Percentiles rank a stretch among this genome's conserved stretches.
These are phyloP conservation scores for Aspergillus latus DNA, from an alignment of 2,329 filamentous ascomycete species.

Conservation along the genomic window DNA sequence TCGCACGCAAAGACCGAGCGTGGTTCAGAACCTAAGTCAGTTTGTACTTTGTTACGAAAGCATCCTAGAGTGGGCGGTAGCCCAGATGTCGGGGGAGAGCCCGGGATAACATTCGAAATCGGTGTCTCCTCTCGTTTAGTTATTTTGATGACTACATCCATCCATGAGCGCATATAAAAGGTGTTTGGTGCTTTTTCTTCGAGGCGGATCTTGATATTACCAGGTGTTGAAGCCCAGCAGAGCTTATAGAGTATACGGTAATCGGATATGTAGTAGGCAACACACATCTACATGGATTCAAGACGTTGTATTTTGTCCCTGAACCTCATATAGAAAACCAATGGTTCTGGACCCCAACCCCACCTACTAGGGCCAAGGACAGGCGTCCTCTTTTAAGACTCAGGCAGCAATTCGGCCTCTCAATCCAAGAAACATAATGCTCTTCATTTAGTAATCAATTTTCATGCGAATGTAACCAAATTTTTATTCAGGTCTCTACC, in stretches of 20 bases:
- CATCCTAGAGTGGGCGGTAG: slow-evolving; percentile 77
- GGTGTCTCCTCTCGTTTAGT: neutral
- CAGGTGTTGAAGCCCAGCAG: neutral
- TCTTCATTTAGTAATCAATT: no score
- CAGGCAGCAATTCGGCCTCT: no score
- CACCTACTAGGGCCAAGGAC: no score
- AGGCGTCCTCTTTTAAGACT: no score
- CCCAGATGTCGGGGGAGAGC: slow-evolving; percentile 18
- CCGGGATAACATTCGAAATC: neutral
- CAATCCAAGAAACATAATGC: no score
- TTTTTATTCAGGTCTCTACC: slow-evolving; percentile 1
- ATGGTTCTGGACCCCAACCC: neutral
- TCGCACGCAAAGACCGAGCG: slow-evolving; percentile 81
- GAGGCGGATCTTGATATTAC: neutral
- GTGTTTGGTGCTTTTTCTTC: slow-evolving; percentile 12
- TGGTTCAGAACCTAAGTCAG: slow-evolving; percentile 93
- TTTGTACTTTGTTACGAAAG: slow-evolving; percentile 97
- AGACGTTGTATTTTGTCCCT: no score
- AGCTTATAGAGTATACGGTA: neutral
- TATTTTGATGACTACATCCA: slow-evolving; percentile 8
- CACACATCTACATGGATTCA: neutral
- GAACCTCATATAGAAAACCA: neutral
- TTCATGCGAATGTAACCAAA: neutral
- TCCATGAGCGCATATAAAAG: slow-evolving; percentile 13
- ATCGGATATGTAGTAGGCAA: neutral